Conservation (phyloP, 352 stramenopile species). For the Saprolegnia diclina region DNA sequence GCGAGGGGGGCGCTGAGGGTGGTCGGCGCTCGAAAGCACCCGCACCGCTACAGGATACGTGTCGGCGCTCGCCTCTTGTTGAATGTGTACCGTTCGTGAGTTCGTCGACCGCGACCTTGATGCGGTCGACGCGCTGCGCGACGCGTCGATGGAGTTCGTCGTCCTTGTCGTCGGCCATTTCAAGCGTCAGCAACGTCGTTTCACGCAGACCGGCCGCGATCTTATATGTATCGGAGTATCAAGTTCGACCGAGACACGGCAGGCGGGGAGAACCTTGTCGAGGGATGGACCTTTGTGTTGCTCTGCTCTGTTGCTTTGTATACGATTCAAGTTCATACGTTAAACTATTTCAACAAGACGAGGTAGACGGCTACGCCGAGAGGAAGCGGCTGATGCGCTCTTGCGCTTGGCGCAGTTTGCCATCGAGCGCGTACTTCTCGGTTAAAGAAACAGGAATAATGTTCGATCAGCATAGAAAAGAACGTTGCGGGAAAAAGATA, state of each 20-base stretch:
- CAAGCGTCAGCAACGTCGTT: neutral
- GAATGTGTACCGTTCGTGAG: slow-evolving; percentile 11
- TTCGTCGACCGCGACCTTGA: slow-evolving; percentile 14
- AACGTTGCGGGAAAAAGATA: slow-evolving; percentile 2
- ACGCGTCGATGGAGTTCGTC: slow-evolving; percentile 12
- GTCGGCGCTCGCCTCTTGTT: neutral
- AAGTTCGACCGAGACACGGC: no score
- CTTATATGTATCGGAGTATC: neutral
- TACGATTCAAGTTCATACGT: no score
- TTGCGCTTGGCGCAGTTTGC: slow-evolving; percentile 53
- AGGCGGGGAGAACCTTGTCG: no score
- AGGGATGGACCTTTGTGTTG: neutral
- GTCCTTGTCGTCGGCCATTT: neutral
- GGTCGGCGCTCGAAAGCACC: neutral
- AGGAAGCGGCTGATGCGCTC: slow-evolving; percentile 53
- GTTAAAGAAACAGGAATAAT: neutral
- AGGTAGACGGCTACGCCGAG: neutral
- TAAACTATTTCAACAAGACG: neutral
- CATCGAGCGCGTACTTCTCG: slow-evolving; percentile 36
- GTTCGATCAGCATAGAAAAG: neutral
- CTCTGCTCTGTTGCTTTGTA: no score
- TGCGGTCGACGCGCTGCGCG: slow-evolving; percentile 16
- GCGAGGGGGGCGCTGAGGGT: slow-evolving; percentile 2
- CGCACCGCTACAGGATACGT: slow-evolving; percentile 3
- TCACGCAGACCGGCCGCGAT: no score